These are phyloP conservation scores for Discostella pseudostelligera DNA, from an alignment of 108 stramenopile species.

Conservation along the genomic window DNA sequence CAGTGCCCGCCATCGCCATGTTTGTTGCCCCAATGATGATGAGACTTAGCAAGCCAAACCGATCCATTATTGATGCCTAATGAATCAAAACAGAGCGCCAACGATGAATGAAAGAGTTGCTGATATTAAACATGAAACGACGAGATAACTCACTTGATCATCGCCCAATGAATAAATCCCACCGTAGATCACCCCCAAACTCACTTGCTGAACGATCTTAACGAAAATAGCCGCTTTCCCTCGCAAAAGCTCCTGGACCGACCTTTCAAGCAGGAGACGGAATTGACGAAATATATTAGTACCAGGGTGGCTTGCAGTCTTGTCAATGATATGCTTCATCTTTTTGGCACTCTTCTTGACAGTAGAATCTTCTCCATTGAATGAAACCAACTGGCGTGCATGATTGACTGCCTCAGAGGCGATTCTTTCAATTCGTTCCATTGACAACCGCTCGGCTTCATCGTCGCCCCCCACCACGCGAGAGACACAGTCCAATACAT, in stretches of 20 bases:
- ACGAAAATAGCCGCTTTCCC: conserved; percentile 74
- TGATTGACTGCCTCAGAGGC: conserved; percentile 45
- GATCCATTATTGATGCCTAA: conserved; percentile 77
- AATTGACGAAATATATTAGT: conserved; percentile 74
- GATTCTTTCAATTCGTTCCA: conserved; percentile 54
- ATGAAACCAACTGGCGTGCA: conserved; percentile 39
- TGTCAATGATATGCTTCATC: conserved; percentile 50
- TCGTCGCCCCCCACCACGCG: conserved; percentile 51
- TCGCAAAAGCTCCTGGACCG: conserved; percentile 64
- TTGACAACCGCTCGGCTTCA: conserved; percentile 35
- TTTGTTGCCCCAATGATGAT: conserved; percentile 84
- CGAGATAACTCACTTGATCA: conserved; percentile 50
- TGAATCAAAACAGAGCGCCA: background rate
- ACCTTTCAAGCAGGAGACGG: conserved; percentile 57
- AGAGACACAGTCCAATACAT: conserved; percentile 83
- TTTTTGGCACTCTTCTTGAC: conserved; percentile 24
- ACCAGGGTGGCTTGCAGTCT: conserved; percentile 43
- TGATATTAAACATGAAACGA: background rate
- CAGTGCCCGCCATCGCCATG: conserved; percentile 82
- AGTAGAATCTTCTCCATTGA: conserved; percentile 6
- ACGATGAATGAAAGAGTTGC: background rate
- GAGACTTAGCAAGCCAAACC: conserved; percentile 81
- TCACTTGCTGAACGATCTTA: conserved; percentile 81
- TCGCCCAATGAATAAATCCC: conserved; percentile 76
- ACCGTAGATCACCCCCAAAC: conserved; percentile 80